Base-by-base conservation (phyloP, 495 filamentous ascomycete genomes). In the Daldinia childiae region DNA sequence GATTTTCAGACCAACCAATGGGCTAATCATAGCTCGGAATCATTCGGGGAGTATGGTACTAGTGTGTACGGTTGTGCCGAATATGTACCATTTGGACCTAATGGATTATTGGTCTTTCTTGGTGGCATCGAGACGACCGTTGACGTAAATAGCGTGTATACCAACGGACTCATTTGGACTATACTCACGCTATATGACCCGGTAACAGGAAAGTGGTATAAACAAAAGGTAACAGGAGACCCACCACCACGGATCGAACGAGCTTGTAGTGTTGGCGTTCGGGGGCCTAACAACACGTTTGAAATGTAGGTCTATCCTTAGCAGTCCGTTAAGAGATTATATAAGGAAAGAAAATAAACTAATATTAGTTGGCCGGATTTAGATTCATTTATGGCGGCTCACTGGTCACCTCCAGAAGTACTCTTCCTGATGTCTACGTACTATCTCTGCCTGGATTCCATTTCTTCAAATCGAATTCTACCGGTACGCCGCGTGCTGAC, bases 371-470 rank as follows among this genome's bases (percentile, higher is more conserved):
- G 19, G 59, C 64, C 15, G 30, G 43, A 12, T 27, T 43, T 19
- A 83, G 81, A 68, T 79, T 80, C 50, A 55, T 83, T 5, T 79
- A 74, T 19, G 80, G 80, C 30, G 79, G 80, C 17, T 36, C 52
- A 15, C 75, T 76, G 19, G 19, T 52, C 3, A 12, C 19, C 9
- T 52, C 66, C 1, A 62, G 64, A 4, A 62, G 32, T 12, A 29
- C 60, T 0, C 73, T 78, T 32, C 41, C 71, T 0, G 79, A 81
- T 27, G 73, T 82, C 6, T 78, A 80, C 51, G 74, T 86, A 15
- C 76, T 85, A 12, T 81, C 79, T 45, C 63, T 86, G 2, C 84
- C 83, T 0, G 82, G 81, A n/a, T 86, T 85, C 50, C 68, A 77
- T 36, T 85, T 84, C 77, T 77, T 80, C 24, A 71, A 73, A 36